Conservation (phyloP, 306 rosid genomes). For the Neltuma alba region DNA sequence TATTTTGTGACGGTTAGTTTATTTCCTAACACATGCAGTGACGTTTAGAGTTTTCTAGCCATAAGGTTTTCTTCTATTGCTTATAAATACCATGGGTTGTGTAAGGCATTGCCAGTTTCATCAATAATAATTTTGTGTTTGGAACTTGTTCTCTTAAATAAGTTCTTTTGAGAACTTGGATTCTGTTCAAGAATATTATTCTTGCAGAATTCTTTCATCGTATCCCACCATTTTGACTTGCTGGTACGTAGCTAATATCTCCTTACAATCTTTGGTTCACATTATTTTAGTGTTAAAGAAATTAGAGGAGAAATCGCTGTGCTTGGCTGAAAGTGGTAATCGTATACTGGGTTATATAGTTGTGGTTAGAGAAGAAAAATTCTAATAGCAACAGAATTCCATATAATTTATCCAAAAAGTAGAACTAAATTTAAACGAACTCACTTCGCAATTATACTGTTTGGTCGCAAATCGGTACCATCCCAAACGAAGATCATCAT, state of each 20-base stretch:
- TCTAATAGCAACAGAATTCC: neutral
- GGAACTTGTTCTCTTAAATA: too few species aligned
- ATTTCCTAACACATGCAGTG: neutral
- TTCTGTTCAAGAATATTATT: neutral
- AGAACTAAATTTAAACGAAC: conserved; percentile 29
- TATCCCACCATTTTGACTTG: neutral
- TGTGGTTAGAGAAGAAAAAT: neutral
- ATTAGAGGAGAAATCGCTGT: neutral
- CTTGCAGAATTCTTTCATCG: neutral
- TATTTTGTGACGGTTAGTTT: neutral
- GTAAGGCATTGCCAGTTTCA: neutral
- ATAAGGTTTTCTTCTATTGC: too few species aligned
- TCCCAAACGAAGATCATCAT: conserved; percentile 70
- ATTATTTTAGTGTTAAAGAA: too few species aligned
- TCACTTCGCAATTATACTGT: conserved; percentile 50
- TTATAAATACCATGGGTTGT: neutral
- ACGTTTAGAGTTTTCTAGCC: too few species aligned
- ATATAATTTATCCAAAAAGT: neutral
- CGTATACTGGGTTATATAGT: neutral
- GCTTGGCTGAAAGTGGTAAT: neutral
- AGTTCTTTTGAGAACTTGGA: too few species aligned
- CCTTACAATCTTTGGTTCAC: neutral
- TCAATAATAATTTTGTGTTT: too few species aligned
- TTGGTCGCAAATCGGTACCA: conserved; percentile 72
- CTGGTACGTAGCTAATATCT: neutral